These are phyloP conservation scores for Astragalus membranaceus DNA, from an alignment of 306 rosid genomes.

Conservation along the genomic window DNA sequence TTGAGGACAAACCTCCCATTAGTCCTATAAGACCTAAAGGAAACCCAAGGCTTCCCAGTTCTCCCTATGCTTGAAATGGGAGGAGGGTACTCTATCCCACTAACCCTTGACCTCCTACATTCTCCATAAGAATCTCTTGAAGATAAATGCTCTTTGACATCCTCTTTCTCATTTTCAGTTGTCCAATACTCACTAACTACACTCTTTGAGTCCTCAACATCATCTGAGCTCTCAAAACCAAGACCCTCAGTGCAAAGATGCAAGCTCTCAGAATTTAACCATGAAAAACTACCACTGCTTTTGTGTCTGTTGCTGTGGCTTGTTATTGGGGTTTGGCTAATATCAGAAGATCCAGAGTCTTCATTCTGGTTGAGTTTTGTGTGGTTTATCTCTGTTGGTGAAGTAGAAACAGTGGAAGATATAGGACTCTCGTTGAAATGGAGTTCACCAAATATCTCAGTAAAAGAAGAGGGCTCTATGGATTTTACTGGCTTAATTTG, in stretches of 20 bases:
- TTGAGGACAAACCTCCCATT: conserved; percentile 81
- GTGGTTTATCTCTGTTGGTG: conserved; percentile 11
- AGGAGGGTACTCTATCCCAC: conserved; percentile 60
- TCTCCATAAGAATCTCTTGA: conserved; percentile 20
- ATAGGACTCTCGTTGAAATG: conserved; percentile 54
- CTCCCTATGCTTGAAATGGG: conserved; percentile 78
- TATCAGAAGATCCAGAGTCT: not conserved
- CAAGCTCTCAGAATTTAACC: conserved; percentile 60
- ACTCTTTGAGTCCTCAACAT: conserved; percentile 54
- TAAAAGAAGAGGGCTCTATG: conserved; percentile 37
- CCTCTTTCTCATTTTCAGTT: conserved; percentile 19
- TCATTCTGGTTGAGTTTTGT: not conserved
- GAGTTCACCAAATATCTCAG: conserved; percentile 84
- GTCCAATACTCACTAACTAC: conserved; percentile 19
- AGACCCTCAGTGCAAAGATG: conserved; percentile 95
- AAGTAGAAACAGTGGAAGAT: not conserved
- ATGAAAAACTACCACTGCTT: conserved; percentile 56
- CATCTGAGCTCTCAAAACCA: conserved; percentile 83
- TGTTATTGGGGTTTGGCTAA: not conserved
- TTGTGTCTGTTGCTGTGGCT: conserved; percentile 28
- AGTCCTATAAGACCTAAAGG: conserved; percentile 57
- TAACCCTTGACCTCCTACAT: conserved; percentile 37
- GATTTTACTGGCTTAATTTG: conserved; percentile 43
- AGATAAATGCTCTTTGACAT: conserved; percentile 5
- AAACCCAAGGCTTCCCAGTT: conserved; percentile 73